phyloP scores from a whole-genome alignment of 2,329 filamentous ascomycete species.

The Talaromyces islandicus region DNA sequence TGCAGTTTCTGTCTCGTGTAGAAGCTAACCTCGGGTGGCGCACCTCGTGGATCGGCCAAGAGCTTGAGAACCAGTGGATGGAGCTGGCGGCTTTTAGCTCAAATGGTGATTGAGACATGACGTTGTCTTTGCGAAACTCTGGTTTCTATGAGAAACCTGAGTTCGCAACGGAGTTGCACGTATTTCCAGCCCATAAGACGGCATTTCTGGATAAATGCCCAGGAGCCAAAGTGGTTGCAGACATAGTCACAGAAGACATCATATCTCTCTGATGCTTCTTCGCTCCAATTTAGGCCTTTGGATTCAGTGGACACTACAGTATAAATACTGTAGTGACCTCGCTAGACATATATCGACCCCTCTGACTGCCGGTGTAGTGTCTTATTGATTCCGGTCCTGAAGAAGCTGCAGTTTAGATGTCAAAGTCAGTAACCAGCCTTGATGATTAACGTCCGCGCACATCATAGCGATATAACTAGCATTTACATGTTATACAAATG shows the following conservation, averaged over 20 bases:
- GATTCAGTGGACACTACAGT: too few species aligned
- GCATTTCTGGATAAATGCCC: not conserved
- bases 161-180: not conserved
- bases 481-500: not conserved
- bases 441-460: not conserved
- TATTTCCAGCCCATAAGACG: not conserved
- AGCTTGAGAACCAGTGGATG: slow-evolving; percentile 23
- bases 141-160: not conserved
- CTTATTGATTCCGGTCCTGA: not conserved
- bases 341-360: not conserved
- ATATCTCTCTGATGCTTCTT: not conserved
- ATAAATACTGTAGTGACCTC: not conserved
- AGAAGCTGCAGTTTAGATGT: not conserved
- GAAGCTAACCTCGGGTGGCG: slow-evolving; percentile 27
- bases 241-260: not conserved
- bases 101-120: not conserved
- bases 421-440: not conserved
- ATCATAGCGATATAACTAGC: not conserved
- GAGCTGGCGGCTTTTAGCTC: slow-evolving; percentile 15
- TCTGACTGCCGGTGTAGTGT: not conserved
- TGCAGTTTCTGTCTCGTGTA: slow-evolving; percentile 21
- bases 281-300: not conserved
- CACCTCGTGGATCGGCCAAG: slow-evolving; percentile 24
- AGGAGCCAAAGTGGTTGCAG: not conserved
- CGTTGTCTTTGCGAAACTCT: not conserved